Evolutionary conservation across 1,284 basidiomycete genomes (phyloP).

Genomic region (Sphaerobolus stellatus): DNA sequence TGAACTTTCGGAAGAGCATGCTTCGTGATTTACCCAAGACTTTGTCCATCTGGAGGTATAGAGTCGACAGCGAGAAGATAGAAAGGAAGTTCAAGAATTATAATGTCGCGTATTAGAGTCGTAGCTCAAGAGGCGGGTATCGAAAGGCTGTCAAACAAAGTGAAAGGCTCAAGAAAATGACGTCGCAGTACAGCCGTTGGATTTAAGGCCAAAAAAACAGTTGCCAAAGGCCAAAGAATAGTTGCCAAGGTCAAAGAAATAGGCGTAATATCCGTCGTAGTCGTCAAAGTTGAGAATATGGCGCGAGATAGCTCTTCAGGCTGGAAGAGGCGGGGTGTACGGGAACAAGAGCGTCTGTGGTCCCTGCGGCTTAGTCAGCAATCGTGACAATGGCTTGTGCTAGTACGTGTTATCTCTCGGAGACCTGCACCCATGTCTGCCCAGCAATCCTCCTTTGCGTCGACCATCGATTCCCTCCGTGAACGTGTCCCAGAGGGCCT

Average conservation of each 20-base stretch:
- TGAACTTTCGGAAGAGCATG: neutral
- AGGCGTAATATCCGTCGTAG: neutral
- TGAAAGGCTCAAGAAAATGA: neutral
- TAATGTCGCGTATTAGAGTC: neutral
- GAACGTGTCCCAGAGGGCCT: constrained; percentile 40
- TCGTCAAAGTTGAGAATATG: too few relatives aligned
- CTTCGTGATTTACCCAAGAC: neutral
- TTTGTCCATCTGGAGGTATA: neutral
- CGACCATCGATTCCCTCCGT: constrained; percentile 17
- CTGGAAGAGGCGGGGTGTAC: too few relatives aligned
- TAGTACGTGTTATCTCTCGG: neutral
- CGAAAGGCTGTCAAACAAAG: neutral
- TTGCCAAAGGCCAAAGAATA: neutral
- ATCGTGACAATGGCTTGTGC: neutral
- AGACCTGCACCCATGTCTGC: neutral
- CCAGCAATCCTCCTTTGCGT: constrained; percentile 9
- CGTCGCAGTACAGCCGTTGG: neutral
- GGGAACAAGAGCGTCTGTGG: neutral
- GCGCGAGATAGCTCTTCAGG: too few relatives aligned
- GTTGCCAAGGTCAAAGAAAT: neutral
- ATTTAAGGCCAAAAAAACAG: neutral
- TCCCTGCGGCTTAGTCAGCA: neutral
- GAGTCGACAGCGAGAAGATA: neutral
- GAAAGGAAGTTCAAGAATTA: neutral
- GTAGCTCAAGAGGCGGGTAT: neutral